Base-by-base conservation (phyloP, 306 rosid genomes). In the Coriaria nepalensis region DNA sequence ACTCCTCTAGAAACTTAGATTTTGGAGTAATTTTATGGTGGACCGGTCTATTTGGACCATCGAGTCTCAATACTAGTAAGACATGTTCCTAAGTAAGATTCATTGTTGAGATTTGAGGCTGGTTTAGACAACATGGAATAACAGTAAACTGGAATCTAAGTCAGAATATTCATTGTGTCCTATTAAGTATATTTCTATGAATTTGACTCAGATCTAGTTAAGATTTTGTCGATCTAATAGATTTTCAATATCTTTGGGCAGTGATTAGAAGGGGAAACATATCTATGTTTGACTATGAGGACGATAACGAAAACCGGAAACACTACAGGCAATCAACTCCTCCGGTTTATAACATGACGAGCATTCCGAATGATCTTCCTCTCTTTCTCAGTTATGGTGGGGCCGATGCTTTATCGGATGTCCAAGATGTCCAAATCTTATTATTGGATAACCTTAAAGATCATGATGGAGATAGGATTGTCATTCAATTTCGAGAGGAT, bases 311-410 rank as follows among this genome's bases (percentile, higher is more conserved):
- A 53, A 86, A 86, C 58, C 67, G 32, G 15, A 64, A 50, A 56
- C 80, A 69, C 64, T 86, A 86, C 45, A 81, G 81, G 69, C 95
- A 71, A 43, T 43, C 82, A 0, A 71, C 68, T 61, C 95, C 95
- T 40, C 88, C 93, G 0, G 67, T 49, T 42, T 86, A 81, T 68
- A 69, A 81, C 66, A 67, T 81, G 81, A 44, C 73, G 6, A 74
- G 66, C 55, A 70, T 86, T 63, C 86, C 86, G 13, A 71, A 76
- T 13, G 70, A 78, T 9, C 61, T 86, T 56, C 95, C 93, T 44
- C 79, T 86, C 49, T 76, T 73, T 53, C 13, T 81, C 6, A 65
- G 78, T 51, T 72, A 81, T 48, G 93, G 95, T 36, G 88, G 87
- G 5, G 73, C 72, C 0, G 95, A 86, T 61, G 62, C 70, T n/a